Evolutionary conservation across 2,329 filamentous ascomycete species (phyloP), one percentile per base, ranked within the genome.

Genomic region (Hymenoscyphus occultus): DNA sequence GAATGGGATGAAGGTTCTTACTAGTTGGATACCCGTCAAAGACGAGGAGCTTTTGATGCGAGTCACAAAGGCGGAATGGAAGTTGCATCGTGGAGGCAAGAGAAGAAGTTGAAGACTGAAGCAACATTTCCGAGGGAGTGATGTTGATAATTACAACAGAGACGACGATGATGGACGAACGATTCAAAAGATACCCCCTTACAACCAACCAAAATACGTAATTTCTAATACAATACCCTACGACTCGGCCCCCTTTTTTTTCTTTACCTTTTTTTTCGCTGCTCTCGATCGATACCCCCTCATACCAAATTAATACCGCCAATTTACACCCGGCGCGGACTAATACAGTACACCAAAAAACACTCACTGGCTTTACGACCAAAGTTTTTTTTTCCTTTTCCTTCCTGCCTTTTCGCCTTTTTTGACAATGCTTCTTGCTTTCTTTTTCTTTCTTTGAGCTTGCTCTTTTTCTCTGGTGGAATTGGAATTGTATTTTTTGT

Each of bases 1-100:
- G 77, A 96, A 96, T 74, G 91, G 91, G 58, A 99, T 99, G 95
- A 98, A 97, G 80, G 90, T 93, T 7, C 82, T 99, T 68, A 98
- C 95, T 39, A 93, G 90, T 64, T 97, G 92, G 87, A 90, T 98
- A 56, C 93, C 94, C 22, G 90, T 99, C 76, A 92, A 92, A 78
- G 94, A 99, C 73, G 92, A 97, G 74, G 93, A 98, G 76, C 79
- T 96, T 65, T 83, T 99, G 73, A 96, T 99, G 92, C 89, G 89
- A 72, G 92, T 97, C 65, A 88, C 92, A 32, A 89, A 89, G 74
- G 88, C 91, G 14, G 94, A 98, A 79, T 97, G 91, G 86, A 96
- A 91, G 80, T 77, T 80, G 60, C 83, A 85, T 68, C 79, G 83
- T 69, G 77, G 76, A 73, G 84, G 79, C 73, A 19, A 22, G 48